Conservation (phyloP, 164 flowering plant species). For the Berberis vulgaris region DNA sequence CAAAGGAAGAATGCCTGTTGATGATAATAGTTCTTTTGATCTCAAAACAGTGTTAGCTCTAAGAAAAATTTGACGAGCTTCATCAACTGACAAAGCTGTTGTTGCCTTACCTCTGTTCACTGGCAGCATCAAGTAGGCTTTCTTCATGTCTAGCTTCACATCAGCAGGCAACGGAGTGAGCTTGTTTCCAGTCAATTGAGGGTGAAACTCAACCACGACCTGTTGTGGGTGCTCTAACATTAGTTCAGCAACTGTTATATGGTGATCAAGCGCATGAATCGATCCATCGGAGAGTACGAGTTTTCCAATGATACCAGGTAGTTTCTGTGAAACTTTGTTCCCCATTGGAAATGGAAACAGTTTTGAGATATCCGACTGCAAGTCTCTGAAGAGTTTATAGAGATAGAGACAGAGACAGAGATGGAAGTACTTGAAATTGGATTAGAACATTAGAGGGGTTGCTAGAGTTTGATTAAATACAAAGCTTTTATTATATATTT, state of each 20-base stretch:
- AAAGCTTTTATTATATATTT: too few species aligned
- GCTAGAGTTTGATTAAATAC: too few species aligned
- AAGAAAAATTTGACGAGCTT: slow-evolving; percentile 14
- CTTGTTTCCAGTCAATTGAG: slow-evolving; percentile 17
- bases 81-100: slow-evolving; percentile 30
- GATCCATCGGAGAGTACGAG: slow-evolving; percentile 61
- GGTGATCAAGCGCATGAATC: slow-evolving; percentile 41
- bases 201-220: slow-evolving; percentile 51
- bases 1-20: slow-evolving; percentile 33
- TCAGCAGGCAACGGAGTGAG: slow-evolving; percentile 72
- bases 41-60: slow-evolving; percentile 28
- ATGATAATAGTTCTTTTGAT: slow-evolving; percentile 17
- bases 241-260: slow-evolving; percentile 70
- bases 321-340: slow-evolving; percentile 29
- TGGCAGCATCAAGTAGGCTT: slow-evolving; percentile 65
- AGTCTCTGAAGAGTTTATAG: too few species aligned
- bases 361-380: neutral
- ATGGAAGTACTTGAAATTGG: too few species aligned
- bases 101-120: slow-evolving; percentile 32
- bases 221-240: slow-evolving; percentile 85
- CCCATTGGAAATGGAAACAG: slow-evolving; percentile 43
- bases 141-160: slow-evolving; percentile 40
- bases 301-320: slow-evolving; percentile 27
- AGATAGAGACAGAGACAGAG: too few species aligned
- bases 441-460: too few species aligned